A percentile compares a stretch with the other conserved stretches of the same genome.
phyloP scores from a whole-genome alignment of 257 asterid genomes.

The Solanum pennellii region DNA sequence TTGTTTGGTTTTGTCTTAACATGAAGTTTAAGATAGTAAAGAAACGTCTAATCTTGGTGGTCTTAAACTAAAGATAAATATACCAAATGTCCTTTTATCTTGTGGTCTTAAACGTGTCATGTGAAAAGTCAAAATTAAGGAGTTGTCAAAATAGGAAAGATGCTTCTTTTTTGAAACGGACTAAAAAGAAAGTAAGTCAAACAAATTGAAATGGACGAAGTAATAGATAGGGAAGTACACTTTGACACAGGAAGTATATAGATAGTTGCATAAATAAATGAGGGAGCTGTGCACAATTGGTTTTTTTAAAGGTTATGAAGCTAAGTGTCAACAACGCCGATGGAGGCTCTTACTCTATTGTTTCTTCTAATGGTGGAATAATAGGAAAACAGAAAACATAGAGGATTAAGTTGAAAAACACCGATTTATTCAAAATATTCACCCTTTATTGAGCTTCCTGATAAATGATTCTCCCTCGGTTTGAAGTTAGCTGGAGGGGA shows the following conservation, averaged over 20 bases:
- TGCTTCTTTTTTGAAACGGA: background rate
- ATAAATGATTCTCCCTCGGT: constrained; percentile 63
- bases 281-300: background rate
- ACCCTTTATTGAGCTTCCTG: constrained; percentile 7
- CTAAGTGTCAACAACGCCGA: background rate
- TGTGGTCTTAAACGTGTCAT: background rate
- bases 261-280: background rate
- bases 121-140: background rate
- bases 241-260: background rate
- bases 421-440: background rate
- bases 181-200: background rate
- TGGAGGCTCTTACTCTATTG: background rate
- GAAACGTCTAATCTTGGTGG: background rate
- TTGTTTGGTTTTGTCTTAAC: background rate
- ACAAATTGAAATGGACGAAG: background rate
- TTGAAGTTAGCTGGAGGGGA: constrained; percentile 61
- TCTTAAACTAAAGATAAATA: background rate
- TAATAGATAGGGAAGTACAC: background rate
- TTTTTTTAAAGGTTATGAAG: background rate
- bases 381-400: background rate
- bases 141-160: background rate
- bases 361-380: background rate
- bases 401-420: background rate
- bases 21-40: background rate
- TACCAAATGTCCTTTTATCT: background rate